Percentiles rank a stretch among this genome's conserved stretches.
phyloP scores from a whole-genome alignment of 73 alveolate species.

The Uronychia binucleata region DNA sequence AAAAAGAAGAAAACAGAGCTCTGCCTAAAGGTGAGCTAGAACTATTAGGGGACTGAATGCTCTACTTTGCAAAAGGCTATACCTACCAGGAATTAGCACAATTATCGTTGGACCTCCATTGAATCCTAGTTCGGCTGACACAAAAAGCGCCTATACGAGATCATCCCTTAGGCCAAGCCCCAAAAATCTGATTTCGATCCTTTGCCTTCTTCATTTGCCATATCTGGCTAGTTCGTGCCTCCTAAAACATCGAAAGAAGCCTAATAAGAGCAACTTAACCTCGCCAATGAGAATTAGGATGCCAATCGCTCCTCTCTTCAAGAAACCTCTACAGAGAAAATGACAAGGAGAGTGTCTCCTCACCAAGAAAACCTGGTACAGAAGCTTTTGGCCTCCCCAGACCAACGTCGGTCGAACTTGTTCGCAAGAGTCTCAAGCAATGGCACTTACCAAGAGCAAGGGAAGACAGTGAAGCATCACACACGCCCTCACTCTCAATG shows the following conservation, averaged over 20 bases:
- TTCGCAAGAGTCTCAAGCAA: no score
- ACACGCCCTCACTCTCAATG: no score
- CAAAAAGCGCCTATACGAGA: background rate
- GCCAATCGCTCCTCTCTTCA: no score
- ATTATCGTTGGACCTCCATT: background rate
- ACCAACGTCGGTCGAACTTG: no score
- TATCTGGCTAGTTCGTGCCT: background rate
- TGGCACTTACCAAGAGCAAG: no score
- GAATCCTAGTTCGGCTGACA: background rate
- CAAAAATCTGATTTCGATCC: background rate
- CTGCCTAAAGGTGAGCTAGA: background rate
- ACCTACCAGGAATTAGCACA: background rate
- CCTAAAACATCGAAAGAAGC: background rate
- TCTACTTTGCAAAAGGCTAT: background rate
- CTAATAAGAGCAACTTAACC: no score
- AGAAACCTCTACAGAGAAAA: no score
- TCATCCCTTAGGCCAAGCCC: background rate
- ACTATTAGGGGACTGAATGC: background rate
- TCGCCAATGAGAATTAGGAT: no score
- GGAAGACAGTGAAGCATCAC: no score
- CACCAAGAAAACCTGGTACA: no score
- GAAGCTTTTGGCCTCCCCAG: no score
- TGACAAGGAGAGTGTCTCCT: no score
- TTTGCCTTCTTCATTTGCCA: background rate
- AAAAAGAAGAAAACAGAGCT: background rate